These are phyloP conservation scores for Athelia psychrophila DNA, from an alignment of 1,284 basidiomycete species.

Conservation along the genomic window DNA sequence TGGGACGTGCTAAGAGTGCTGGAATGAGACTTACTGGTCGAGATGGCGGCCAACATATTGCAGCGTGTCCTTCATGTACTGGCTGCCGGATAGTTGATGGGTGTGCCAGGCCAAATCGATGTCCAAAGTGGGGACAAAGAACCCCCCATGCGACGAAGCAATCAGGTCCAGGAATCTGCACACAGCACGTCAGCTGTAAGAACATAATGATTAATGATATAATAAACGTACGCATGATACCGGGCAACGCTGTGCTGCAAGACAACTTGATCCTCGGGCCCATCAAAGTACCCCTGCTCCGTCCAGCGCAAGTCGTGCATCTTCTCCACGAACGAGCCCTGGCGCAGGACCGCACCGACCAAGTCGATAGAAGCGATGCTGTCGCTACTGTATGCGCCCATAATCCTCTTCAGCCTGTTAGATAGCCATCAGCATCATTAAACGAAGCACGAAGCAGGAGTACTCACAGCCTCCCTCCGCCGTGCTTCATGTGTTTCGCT, in stretches of 20 bases:
- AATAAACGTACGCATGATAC: slow-evolving; percentile 18
- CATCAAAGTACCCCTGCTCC: slow-evolving; percentile 33
- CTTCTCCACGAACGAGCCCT: slow-evolving; percentile 52
- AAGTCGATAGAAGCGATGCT: slow-evolving; percentile 51
- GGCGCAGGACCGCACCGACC: slow-evolving; percentile 52
- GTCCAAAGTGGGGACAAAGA: slow-evolving; percentile 36
- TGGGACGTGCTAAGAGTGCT: neutral
- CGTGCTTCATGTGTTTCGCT: slow-evolving; percentile 8
- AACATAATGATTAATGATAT: neutral
- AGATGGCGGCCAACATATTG: slow-evolving; percentile 23
- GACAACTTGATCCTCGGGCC: slow-evolving; percentile 26
- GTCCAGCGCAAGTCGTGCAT: slow-evolving; percentile 54
- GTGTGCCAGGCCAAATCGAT: slow-evolving; percentile 48
- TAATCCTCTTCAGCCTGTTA: slow-evolving; percentile 30
- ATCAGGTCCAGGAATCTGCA: slow-evolving; percentile 41
- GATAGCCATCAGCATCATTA: neutral
- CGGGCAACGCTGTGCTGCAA: slow-evolving; percentile 21
- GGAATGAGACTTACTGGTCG: slow-evolving; percentile 26
- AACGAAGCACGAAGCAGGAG: slow-evolving; percentile 2
- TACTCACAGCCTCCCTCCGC: slow-evolving; percentile 10
- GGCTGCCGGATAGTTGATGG: slow-evolving; percentile 31
- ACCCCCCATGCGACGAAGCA: slow-evolving; percentile 26
- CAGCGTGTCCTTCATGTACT: slow-evolving; percentile 26
- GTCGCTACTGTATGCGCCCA: slow-evolving; percentile 43
- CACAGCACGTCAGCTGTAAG: neutral